These are phyloP conservation scores for Avena eriantha DNA, from an alignment of 176 grass and related monocot genomes.

Conservation along the genomic window DNA sequence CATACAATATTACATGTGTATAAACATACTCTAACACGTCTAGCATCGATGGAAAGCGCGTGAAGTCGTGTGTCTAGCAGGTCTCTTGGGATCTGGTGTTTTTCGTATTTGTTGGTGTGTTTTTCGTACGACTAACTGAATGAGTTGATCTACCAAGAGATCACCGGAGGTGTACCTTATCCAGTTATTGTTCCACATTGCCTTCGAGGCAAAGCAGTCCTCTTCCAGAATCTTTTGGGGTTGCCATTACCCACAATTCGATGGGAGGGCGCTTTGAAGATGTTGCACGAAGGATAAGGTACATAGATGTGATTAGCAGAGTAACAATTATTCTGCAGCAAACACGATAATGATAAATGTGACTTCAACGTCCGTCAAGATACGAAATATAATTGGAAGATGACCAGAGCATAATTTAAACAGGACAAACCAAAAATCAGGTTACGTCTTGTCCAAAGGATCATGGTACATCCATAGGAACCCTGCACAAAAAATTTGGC, in stretches of 20 bases:
- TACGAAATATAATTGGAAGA: background rate
- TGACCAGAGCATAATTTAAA: background rate
- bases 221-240: no score
- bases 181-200: no score
- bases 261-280: background rate
- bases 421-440: background rate
- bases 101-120: no score
- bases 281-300: background rate
- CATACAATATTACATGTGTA: no score
- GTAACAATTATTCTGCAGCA: background rate
- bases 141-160: no score
- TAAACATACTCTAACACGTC: no score
- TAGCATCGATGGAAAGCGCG: no score
- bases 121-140: no score
- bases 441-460: background rate
- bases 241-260: background rate
- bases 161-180: no score
- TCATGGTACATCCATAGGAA: background rate
- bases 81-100: no score
- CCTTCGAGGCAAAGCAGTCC: no score
- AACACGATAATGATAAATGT: background rate
- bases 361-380: background rate
- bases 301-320: background rate
- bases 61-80: no score
- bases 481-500: background rate